Conservation (phyloP, 257 asterid species). For the Solanum lycopersicoides region DNA sequence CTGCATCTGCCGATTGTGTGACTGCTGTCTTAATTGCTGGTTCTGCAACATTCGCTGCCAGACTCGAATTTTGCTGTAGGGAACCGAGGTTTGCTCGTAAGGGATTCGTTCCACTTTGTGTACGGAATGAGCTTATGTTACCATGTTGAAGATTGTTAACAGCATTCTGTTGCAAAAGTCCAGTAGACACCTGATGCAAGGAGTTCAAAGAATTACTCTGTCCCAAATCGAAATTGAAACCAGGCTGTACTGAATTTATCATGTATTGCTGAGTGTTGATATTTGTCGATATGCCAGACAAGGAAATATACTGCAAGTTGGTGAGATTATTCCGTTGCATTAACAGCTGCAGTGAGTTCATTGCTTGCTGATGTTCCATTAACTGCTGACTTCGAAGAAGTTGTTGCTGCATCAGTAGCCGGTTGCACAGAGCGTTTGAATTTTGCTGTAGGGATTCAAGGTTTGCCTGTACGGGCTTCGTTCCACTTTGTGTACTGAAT, state of each 20-base stretch:
- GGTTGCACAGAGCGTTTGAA: neutral
- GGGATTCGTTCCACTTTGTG: conserved; percentile 45
- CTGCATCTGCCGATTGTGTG: conserved; percentile 1
- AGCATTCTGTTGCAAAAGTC: conserved; percentile 64
- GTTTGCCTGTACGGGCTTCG: conserved; percentile 46
- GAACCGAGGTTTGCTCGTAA: conserved; percentile 49
- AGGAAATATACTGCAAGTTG: conserved; percentile 53
- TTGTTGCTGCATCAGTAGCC: conserved; percentile 22
- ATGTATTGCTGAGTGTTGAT: conserved; percentile 60
- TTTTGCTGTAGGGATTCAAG: conserved; percentile 38
- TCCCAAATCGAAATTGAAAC: conserved; percentile 50
- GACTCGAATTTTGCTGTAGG: conserved; percentile 25
- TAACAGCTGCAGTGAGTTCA: neutral
- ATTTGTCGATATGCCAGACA: conserved; percentile 36
- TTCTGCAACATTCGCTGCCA: conserved; percentile 12
- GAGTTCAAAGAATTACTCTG: conserved; percentile 57
- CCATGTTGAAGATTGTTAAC: conserved; percentile 60
- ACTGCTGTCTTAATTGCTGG: neutral
- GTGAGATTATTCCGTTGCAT: conserved; percentile 34
- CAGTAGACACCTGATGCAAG: conserved; percentile 62
- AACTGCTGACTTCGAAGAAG: neutral
- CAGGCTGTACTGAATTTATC: conserved; percentile 48
- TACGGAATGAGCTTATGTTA: conserved; percentile 46
- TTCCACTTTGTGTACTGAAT: conserved; percentile 31
- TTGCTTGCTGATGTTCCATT: neutral